Percentiles rank a stretch among this genome's conserved stretches.
Evolutionary conservation across 768 basidiomycete species (phyloP).

Genomic region (Suillus hirtellus): DNA sequence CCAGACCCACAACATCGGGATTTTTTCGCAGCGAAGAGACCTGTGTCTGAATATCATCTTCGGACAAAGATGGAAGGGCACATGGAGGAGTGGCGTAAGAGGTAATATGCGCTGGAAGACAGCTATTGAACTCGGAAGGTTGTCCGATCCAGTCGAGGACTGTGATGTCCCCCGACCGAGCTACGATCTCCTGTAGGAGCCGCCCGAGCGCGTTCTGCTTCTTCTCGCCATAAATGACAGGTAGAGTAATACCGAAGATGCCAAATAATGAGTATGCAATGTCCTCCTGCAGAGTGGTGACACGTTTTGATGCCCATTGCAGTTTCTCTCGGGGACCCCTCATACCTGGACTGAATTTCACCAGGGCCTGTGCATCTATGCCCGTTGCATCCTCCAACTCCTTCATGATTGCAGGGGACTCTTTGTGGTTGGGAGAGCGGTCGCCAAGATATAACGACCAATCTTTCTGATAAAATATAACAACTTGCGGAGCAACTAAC

Average conservation of each 20-base stretch:
- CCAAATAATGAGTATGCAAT: not conserved
- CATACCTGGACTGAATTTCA: not conserved
- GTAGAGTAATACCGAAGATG: not conserved
- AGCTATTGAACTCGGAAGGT: not conserved
- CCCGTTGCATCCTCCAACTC: not conserved
- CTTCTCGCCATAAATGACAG: not conserved
- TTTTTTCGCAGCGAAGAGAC: not conserved
- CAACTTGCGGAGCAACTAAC: not conserved
- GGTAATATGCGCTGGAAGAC: not conserved
- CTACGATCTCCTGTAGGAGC: not conserved
- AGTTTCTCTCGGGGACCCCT: not conserved
- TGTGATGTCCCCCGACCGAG: not conserved
- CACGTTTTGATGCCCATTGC: not conserved
- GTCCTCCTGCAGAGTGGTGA: not conserved
- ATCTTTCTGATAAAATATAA: not conserved
- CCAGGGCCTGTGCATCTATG: not conserved
- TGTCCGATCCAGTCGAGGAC: not conserved
- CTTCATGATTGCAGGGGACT: not conserved
- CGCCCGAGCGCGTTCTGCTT: not conserved
- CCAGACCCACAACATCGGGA: no score
- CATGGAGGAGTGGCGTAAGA: not conserved
- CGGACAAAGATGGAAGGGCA: not conserved
- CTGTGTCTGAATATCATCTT: not conserved
- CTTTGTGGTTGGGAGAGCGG: not conserved
- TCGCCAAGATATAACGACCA: not conserved